A percentile compares a stretch with the other conserved stretches of the same genome.
Conservation (phyloP, 176 grass and related monocot species). For the Olyra latifolia region DNA sequence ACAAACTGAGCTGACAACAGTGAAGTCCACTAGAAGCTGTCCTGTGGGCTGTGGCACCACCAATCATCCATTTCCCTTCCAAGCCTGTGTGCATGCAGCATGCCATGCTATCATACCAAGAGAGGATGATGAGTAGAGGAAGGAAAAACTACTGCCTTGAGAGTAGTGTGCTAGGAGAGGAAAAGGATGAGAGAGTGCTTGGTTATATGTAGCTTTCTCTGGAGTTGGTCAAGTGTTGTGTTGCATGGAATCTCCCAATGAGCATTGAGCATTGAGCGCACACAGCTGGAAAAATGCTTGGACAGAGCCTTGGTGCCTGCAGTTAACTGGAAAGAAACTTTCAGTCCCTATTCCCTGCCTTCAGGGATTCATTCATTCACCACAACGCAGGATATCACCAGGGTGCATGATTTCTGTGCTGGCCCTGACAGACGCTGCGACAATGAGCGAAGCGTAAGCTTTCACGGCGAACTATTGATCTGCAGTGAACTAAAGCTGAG, state of each 20-base stretch:
- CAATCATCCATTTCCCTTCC: neutral
- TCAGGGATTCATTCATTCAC: neutral
- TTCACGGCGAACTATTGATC: neutral
- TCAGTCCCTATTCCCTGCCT: conserved; percentile 2
- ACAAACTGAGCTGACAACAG: neutral
- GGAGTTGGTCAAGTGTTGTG: neutral
- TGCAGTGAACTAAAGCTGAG: neutral
- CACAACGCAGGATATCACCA: neutral
- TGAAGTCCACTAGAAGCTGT: conserved; percentile 12
- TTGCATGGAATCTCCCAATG: conserved; percentile 6
- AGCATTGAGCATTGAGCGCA: neutral
- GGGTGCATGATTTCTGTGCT: neutral
- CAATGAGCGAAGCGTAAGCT: neutral
- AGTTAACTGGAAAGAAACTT: conserved; percentile 8
- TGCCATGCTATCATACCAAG: neutral
- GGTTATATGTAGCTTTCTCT: neutral
- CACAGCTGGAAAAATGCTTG: conserved; percentile 21
- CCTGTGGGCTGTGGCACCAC: neutral
- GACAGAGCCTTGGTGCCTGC: conserved; percentile 2
- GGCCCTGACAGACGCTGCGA: neutral
- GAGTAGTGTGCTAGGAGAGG: neutral
- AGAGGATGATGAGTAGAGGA: neutral
- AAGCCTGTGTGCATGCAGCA: neutral
- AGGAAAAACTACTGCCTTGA: neutral
- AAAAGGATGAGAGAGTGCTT: neutral